Evolutionary conservation across 1,284 basidiomycete species (phyloP).

Genomic region (Meripilus lineatus): DNA sequence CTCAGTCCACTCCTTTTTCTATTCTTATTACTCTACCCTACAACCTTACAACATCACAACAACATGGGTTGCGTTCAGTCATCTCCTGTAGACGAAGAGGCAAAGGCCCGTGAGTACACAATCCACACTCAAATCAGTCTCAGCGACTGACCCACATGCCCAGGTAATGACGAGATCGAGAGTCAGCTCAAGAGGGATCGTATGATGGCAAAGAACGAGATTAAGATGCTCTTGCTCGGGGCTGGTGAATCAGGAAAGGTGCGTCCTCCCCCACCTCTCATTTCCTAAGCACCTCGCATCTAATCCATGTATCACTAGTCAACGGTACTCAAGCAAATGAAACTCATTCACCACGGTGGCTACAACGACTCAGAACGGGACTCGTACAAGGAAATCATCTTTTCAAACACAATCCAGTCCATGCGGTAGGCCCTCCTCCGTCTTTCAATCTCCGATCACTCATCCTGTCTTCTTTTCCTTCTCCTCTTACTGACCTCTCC

Average conservation of each 20-base stretch:
- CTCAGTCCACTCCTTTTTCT: no score
- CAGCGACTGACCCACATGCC: conserved; percentile 3
- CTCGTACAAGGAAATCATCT: conserved; percentile 97
- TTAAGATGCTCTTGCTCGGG: conserved; percentile 89
- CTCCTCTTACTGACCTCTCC: no score
- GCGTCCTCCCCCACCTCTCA: conserved; percentile 16
- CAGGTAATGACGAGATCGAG: conserved; percentile 95
- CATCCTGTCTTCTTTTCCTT: background rate
- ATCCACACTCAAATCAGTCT: conserved; percentile 2
- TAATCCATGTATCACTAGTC: conserved; percentile 44
- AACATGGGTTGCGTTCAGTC: conserved; percentile 76
- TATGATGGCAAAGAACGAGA: conserved; percentile 90
- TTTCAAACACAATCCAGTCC: conserved; percentile 93
- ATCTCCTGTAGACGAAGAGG: conserved; percentile 67
- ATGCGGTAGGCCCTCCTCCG: conserved; percentile 62
- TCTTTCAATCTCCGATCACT: background rate
- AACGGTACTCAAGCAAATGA: conserved; percentile 95
- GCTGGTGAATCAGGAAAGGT: conserved; percentile 93
- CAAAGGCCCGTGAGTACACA: conserved; percentile 71
- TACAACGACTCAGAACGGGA: conserved; percentile 92
- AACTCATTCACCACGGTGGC: conserved; percentile 88
- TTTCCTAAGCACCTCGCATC: background rate
- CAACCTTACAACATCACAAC: background rate
- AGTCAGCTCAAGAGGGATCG: conserved; percentile 91
- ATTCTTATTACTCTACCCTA: background rate